Percentiles rank a stretch among this genome's conserved stretches.
Conservation (phyloP, 75 land plant genomes). For the Pinus taeda region DNA sequence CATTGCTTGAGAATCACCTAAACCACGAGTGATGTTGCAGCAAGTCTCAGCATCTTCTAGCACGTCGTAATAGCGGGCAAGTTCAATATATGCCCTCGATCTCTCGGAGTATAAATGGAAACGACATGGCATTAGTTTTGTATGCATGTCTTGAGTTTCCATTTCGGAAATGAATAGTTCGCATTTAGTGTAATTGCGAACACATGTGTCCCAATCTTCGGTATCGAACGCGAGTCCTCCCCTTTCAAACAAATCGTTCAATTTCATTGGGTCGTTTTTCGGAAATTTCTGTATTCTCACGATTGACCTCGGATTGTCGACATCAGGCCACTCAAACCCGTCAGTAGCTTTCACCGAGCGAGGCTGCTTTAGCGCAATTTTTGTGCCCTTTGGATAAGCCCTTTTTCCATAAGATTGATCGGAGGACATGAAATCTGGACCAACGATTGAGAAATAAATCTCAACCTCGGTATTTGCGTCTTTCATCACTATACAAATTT, state of each 20-base stretch:
- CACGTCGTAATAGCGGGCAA: no score
- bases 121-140: no score
- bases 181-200: no score
- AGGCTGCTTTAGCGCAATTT: neutral
- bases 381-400: neutral
- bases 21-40: no score
- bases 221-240: neutral
- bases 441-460: neutral
- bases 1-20: neutral
- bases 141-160: no score
- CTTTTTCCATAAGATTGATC: neutral
- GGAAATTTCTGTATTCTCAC: neutral
- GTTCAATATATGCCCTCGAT: no score
- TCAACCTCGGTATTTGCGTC: neutral
- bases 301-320: neutral
- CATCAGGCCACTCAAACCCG: neutral
- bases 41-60: no score
- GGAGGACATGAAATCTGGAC: neutral
- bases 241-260: neutral
- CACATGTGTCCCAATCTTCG: neutral
- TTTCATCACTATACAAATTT: neutral
- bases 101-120: no score
- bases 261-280: neutral
- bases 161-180: no score
- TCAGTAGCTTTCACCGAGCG: neutral